Conservation (phyloP, 1,284 basidiomycete genomes). For the Austroboletus novae-zelandiae region DNA sequence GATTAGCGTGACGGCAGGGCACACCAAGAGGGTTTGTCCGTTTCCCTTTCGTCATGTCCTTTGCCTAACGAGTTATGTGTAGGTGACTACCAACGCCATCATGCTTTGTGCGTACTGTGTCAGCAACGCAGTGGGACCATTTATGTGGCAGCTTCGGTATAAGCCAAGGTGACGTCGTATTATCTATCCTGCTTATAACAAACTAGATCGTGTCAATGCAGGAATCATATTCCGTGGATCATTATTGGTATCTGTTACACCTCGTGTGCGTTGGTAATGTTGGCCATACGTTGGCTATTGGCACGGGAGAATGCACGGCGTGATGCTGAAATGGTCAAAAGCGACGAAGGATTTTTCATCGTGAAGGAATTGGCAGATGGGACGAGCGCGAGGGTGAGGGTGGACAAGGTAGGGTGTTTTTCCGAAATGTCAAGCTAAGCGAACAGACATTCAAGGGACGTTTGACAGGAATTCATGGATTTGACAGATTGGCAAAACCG, state of each 20-base stretch:
- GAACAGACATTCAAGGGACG: not conserved
- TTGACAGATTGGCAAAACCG: conserved; percentile 65
- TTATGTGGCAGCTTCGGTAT: conserved; percentile 71
- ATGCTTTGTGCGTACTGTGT: conserved; percentile 70
- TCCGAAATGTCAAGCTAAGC: no score
- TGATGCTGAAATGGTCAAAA: conserved; percentile 55
- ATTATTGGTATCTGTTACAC: conserved; percentile 58
- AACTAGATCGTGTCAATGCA: conserved; percentile 7
- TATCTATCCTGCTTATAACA: no score
- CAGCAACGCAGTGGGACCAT: conserved; percentile 66
- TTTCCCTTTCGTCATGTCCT: not conserved
- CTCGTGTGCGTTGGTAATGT: conserved; percentile 46
- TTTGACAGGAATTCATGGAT: conserved; percentile 58
- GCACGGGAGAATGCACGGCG: conserved; percentile 61
- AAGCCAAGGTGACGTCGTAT: conserved; percentile 49
- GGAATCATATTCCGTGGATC: conserved; percentile 66
- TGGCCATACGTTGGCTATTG: conserved; percentile 55
- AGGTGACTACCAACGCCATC: conserved; percentile 65
- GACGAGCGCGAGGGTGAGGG: conserved; percentile 48
- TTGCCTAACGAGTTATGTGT: not conserved
- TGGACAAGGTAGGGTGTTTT: conserved; percentile 51
- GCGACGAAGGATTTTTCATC: conserved; percentile 65
- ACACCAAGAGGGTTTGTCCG: conserved; percentile 56
- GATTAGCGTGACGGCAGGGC: conserved; percentile 65
- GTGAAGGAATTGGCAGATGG: conserved; percentile 52